Conservation (phyloP, 1,284 basidiomycete genomes). For the Trametes pubescens region DNA sequence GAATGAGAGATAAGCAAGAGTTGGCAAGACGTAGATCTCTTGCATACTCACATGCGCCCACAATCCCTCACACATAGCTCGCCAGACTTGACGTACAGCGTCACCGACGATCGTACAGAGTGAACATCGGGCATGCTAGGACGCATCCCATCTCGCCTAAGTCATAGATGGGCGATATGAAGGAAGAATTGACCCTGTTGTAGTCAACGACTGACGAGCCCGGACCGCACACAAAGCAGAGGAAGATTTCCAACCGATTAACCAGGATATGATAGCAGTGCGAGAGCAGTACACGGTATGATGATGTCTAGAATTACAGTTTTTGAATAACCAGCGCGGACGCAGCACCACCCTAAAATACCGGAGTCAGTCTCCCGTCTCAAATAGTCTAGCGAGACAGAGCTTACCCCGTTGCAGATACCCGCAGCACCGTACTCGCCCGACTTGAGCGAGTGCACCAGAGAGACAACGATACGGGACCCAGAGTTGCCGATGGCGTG, state of each 20-base stretch:
- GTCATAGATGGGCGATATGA: too few species aligned
- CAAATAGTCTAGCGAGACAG: neutral
- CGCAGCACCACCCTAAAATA: slow-evolving; percentile 84
- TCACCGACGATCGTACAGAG: too few species aligned
- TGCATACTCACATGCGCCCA: slow-evolving; percentile 26
- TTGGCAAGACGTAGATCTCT: slow-evolving; percentile 17
- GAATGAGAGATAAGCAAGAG: slow-evolving; percentile 25
- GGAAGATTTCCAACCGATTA: slow-evolving; percentile 12
- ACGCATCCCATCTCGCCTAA: too few species aligned
- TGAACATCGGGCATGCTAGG: too few species aligned
- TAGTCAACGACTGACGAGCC: neutral
- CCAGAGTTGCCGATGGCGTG: slow-evolving; percentile 98
- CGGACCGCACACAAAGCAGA: neutral
- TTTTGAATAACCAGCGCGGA: slow-evolving; percentile 92
- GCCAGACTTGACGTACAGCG: neutral
- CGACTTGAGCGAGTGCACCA: slow-evolving; percentile 91
- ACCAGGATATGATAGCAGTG: slow-evolving; percentile 35
- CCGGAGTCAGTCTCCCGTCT: slow-evolving; percentile 27
- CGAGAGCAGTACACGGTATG: slow-evolving; percentile 36
- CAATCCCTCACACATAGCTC: neutral
- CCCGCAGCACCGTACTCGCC: slow-evolving; percentile 97
- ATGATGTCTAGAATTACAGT: slow-evolving; percentile 56
- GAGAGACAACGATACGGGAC: slow-evolving; percentile 93
- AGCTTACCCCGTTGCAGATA: slow-evolving; percentile 95
- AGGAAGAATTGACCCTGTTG: too few species aligned